Percentiles rank a stretch among this genome's conserved stretches.
Evolutionary conservation across 495 filamentous ascomycete species (phyloP).

Genomic region (Venustampulla echinocandica): DNA sequence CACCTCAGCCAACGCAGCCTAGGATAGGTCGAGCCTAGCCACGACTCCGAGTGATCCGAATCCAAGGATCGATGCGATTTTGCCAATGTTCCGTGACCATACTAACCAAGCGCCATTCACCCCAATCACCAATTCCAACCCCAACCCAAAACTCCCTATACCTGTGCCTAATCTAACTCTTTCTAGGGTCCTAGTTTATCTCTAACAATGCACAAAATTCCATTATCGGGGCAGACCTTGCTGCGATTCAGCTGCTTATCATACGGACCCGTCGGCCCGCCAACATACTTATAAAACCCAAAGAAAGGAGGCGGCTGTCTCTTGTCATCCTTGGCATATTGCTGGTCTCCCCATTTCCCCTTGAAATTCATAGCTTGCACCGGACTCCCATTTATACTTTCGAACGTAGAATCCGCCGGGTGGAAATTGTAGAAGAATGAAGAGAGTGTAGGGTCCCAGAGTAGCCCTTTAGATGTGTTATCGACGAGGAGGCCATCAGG

Average conservation of each 20-base stretch:
- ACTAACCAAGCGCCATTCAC: not conserved
- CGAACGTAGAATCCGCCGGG: constrained; percentile 26
- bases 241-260: constrained; percentile 49
- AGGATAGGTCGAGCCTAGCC: too few relatives aligned
- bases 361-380: constrained; percentile 78
- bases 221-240: constrained; percentile 21
- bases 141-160: not conserved
- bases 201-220: constrained; percentile 21
- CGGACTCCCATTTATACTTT: constrained; percentile 53
- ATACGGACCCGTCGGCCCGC: constrained; percentile 76
- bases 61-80: too few relatives aligned
- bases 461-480: constrained; percentile 73
- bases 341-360: constrained; percentile 88
- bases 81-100: too few relatives aligned
- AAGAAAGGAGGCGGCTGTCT: constrained; percentile 61
- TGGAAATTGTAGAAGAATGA: constrained; percentile 20
- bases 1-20: too few relatives aligned
- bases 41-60: too few relatives aligned
- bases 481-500: constrained; percentile 83
- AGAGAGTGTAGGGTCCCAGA: constrained; percentile 87
- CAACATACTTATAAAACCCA: constrained; percentile 86
- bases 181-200: constrained; percentile 6
- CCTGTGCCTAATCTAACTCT: not conserved
- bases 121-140: not conserved
- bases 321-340: constrained; percentile 66